Conservation (phyloP, 495 filamentous ascomycete species). For the Neurospora terricola region DNA sequence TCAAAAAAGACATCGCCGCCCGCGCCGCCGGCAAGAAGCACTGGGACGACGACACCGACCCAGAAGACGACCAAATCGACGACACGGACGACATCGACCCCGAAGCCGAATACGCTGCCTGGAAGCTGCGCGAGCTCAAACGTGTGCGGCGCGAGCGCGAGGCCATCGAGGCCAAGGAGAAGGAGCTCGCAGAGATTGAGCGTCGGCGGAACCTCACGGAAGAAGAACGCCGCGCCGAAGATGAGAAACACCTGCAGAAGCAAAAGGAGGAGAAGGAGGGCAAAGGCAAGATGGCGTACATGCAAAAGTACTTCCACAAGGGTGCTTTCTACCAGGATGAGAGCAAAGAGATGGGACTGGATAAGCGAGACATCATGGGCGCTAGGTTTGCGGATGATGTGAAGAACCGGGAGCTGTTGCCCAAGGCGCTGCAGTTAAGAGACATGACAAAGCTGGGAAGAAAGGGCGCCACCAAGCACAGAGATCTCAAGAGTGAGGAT, state of each 20-base stretch:
- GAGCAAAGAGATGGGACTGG: slow-evolving; percentile 58
- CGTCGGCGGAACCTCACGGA: slow-evolving; percentile 75
- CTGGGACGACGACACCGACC: slow-evolving; percentile 81
- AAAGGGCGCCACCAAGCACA: slow-evolving; percentile 85
- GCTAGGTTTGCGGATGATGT: slow-evolving; percentile 70
- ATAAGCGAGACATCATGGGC: slow-evolving; percentile 72
- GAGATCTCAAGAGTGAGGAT: slow-evolving; percentile 83
- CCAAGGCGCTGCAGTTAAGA: slow-evolving; percentile 85
- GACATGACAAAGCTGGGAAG: slow-evolving; percentile 90
- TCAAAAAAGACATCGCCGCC: slow-evolving; percentile 68
- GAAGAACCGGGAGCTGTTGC: slow-evolving; percentile 66
- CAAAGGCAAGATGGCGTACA: slow-evolving; percentile 75
- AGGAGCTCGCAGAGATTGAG: slow-evolving; percentile 83
- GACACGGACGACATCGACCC: slow-evolving; percentile 80
- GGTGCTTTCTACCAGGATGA: slow-evolving; percentile 92
- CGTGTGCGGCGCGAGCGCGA: slow-evolving; percentile 78
- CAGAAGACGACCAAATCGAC: slow-evolving; percentile 65
- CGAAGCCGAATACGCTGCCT: slow-evolving; percentile 81
- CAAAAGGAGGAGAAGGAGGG: slow-evolving; percentile 82
- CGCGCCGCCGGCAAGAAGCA: slow-evolving; percentile 64
- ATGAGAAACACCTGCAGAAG: slow-evolving; percentile 61
- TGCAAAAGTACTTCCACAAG: slow-evolving; percentile 97
- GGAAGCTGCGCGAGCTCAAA: slow-evolving; percentile 87
- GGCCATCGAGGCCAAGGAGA: slow-evolving; percentile 72
- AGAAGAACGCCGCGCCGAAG: slow-evolving; percentile 80